Evolutionary conservation across 2,329 filamentous ascomycete species (phyloP).

Genomic region (Pseudocercospora vitis): DNA sequence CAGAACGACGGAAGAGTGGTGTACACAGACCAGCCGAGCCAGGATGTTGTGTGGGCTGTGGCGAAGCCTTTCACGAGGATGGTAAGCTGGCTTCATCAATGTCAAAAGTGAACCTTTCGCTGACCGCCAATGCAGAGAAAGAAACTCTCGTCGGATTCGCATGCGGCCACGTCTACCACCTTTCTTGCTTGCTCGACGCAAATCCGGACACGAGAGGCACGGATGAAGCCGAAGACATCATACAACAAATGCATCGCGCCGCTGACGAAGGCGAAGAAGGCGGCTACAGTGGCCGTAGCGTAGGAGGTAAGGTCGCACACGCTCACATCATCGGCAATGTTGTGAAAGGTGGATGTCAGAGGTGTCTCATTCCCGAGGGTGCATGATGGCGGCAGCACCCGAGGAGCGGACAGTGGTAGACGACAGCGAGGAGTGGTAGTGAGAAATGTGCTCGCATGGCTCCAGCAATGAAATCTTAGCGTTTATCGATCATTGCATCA

Average conservation of each 20-base stretch:
- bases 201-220: slow-evolving; percentile 39
- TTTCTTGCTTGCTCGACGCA: slow-evolving; percentile 64
- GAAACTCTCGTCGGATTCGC: slow-evolving; percentile 78
- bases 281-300: slow-evolving; percentile 54
- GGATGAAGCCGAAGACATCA: slow-evolving; percentile 30
- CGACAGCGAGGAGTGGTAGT: background rate
- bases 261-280: slow-evolving; percentile 48
- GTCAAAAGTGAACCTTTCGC: background rate
- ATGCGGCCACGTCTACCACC: slow-evolving; percentile 79
- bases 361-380: slow-evolving; percentile 22
- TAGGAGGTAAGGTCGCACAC: slow-evolving; percentile 85
- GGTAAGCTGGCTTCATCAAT: slow-evolving; percentile 30
- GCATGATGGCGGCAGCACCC: slow-evolving; percentile 9
- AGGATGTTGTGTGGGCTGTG: slow-evolving; percentile 44
- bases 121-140: slow-evolving; percentile 47
- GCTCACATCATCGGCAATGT: slow-evolving; percentile 74
- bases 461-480: no score
- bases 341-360: slow-evolving; percentile 25
- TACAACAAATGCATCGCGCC: slow-evolving; percentile 47
- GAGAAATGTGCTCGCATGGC: no score
- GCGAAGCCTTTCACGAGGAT: slow-evolving; percentile 40
- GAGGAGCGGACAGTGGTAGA: background rate
- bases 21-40: slow-evolving; percentile 30
- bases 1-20: slow-evolving; percentile 21
- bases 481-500: no score